These are phyloP conservation scores for Diplotaxis tenuifolia DNA, from an alignment of 345 rosid genomes.

Conservation along the genomic window DNA sequence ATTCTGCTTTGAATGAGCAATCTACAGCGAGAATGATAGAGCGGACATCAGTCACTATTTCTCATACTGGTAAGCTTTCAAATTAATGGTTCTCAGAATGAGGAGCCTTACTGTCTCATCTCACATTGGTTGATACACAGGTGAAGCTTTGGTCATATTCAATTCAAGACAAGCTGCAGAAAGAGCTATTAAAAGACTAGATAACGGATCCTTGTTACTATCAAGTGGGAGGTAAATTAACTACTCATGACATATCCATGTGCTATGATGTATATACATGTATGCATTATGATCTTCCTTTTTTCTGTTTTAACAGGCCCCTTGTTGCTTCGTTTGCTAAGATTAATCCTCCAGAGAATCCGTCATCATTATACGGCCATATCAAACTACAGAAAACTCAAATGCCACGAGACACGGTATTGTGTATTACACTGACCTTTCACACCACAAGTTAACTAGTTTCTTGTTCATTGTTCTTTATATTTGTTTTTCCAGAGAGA, in stretches of 20 bases:
- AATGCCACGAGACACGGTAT: constrained; percentile 59
- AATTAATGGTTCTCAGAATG: background rate
- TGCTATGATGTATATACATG: constrained; percentile 1
- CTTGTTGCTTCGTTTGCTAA: constrained; percentile 61
- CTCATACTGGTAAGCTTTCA: constrained; percentile 55
- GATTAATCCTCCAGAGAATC: constrained; percentile 53
- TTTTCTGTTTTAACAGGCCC: constrained; percentile 52
- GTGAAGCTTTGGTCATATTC: constrained; percentile 74
- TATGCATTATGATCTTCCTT: constrained; percentile 6
- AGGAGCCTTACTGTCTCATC: constrained; percentile 10
- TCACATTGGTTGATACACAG: constrained; percentile 41
- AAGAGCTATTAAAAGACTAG: constrained; percentile 48
- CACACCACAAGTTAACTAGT: background rate
- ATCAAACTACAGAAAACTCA: constrained; percentile 46
- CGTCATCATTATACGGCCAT: constrained; percentile 62
- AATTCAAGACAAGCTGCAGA: constrained; percentile 62
- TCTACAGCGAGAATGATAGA: constrained; percentile 71
- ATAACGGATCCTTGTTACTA: constrained; percentile 64
- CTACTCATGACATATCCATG: background rate
- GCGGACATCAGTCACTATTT: constrained; percentile 44
- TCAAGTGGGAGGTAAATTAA: constrained; percentile 67
- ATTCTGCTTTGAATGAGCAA: constrained; percentile 56
- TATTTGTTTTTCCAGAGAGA: constrained; percentile 49
- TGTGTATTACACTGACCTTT: background rate
- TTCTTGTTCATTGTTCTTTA: background rate